phyloP scores from a whole-genome alignment of 495 filamentous ascomycete species.

The Podospora pseudoanserina region DNA sequence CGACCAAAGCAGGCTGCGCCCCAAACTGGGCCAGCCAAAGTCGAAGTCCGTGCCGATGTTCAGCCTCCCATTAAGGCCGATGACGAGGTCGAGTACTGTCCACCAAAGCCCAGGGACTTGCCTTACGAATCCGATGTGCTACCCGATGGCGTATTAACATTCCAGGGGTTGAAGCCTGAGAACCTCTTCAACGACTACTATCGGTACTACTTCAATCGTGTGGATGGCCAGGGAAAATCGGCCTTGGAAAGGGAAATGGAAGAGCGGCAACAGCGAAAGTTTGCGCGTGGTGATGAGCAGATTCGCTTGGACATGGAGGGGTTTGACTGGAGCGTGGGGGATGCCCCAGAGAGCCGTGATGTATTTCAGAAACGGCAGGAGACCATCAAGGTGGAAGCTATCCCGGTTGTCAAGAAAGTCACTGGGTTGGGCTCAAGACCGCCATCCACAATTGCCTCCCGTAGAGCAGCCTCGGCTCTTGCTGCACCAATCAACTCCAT shows the following conservation, averaged over 20 bases:
- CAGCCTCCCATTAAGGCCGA: conserved; percentile 39
- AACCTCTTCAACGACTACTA: conserved; percentile 70
- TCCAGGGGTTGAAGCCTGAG: conserved; percentile 45
- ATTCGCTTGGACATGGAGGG: conserved; percentile 56
- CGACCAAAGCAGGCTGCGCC: conserved; percentile 40
- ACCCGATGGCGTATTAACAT: conserved; percentile 53
- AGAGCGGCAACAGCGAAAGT: conserved; percentile 48
- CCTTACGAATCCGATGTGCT: conserved; percentile 77
- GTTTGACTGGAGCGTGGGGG: conserved; percentile 50
- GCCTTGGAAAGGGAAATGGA: conserved; percentile 58
- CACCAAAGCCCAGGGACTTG: conserved; percentile 53
- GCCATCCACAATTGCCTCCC: conserved; percentile 39
- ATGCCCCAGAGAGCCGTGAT: conserved; percentile 33
- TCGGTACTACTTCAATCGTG: conserved; percentile 59
- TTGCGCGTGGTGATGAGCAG: conserved; percentile 56
- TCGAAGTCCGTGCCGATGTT: conserved; percentile 40
- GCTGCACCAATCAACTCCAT: conserved; percentile 37
- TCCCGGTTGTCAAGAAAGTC: conserved; percentile 23
- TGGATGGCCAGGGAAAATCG: conserved; percentile 65
- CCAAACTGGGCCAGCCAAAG: conserved; percentile 44
- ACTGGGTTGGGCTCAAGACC: conserved; percentile 28
- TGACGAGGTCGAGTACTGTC: conserved; percentile 57
- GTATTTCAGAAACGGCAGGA: conserved; percentile 32
- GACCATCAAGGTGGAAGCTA: conserved; percentile 19
- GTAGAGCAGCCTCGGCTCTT: conserved; percentile 42